A percentile compares a stretch with the other conserved stretches of the same genome.
Evolutionary conservation across 495 filamentous ascomycete species (phyloP).

Genomic region (Lophiotrema nucula): DNA sequence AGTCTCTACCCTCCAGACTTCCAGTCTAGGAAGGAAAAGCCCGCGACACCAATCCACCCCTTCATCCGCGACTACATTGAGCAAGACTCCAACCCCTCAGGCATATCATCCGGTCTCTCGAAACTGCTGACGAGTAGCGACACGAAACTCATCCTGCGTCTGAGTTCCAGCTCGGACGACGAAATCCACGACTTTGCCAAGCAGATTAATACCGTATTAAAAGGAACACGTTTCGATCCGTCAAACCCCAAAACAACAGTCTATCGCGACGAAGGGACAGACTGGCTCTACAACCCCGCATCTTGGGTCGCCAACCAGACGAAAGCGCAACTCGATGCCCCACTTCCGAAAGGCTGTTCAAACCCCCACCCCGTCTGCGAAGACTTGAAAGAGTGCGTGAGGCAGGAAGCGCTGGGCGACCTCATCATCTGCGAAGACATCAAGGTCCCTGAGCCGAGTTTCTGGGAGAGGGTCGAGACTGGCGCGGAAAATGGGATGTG

Average conservation of each 20-base stretch:
- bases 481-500: not conserved
- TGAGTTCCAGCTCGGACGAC: not conserved
- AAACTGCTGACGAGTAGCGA: too few relatives aligned
- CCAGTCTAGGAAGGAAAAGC: too few relatives aligned
- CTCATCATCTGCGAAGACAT: constrained; percentile 7
- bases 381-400: not conserved
- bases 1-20: too few relatives aligned
- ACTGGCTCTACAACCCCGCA: not conserved
- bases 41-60: too few relatives aligned
- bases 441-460: not conserved
- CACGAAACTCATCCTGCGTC: constrained; percentile 3
- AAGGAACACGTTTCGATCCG: constrained; percentile 2
- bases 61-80: too few relatives aligned
- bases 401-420: not conserved
- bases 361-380: not conserved
- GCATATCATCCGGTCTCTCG: too few relatives aligned
- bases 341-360: not conserved
- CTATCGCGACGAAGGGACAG: not conserved
- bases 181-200: not conserved
- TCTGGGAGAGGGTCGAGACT: not conserved
- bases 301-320: not conserved
- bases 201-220: not conserved
- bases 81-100: too few relatives aligned
- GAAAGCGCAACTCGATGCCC: not conserved
- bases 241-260: not conserved